phyloP scores from a whole-genome alignment of 2,329 filamentous ascomycete genomes.

The Parastagonospora avenae region DNA sequence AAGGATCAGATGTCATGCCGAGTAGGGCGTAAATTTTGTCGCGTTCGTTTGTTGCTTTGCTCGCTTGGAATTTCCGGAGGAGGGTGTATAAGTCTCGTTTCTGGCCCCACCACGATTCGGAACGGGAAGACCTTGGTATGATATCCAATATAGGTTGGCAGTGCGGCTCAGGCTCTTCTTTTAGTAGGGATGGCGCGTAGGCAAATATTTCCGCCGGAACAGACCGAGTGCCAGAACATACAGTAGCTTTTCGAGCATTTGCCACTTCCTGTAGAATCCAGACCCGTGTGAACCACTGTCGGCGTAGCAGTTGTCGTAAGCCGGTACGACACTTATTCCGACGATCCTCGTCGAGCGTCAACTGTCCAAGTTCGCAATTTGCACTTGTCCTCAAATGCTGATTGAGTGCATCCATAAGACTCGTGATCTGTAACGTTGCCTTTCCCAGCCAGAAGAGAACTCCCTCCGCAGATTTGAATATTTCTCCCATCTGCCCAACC shows the following conservation, averaged over 20 bases:
- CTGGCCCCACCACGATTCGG: slow-evolving; percentile 21
- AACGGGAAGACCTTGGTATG: slow-evolving; percentile 14
- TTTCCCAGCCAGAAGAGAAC: slow-evolving; percentile 11
- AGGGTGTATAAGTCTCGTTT: slow-evolving; percentile 14
- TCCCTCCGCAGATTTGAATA: slow-evolving; percentile 4
- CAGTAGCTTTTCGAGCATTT: slow-evolving; percentile 8
- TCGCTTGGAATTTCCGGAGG: slow-evolving; percentile 13
- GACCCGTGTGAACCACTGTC: slow-evolving; percentile 11
- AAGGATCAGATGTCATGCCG: slow-evolving; percentile 19
- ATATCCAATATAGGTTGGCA: slow-evolving; percentile 23
- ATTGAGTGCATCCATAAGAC: slow-evolving; percentile 12
- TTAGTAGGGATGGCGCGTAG: slow-evolving; percentile 10
- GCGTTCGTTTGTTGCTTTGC: slow-evolving; percentile 16
- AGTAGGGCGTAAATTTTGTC: slow-evolving; percentile 24
- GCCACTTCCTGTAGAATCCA: slow-evolving; percentile 24
- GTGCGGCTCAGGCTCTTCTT: slow-evolving; percentile 5
- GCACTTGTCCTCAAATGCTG: too few species aligned
- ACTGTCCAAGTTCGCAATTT: too few species aligned
- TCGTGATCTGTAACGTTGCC: not conserved
- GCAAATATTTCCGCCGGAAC: slow-evolving; percentile 13
- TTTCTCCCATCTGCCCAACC: slow-evolving; percentile 9
- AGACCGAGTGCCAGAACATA: slow-evolving; percentile 12
- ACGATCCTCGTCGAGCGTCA: not conserved
- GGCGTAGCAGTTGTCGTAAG: slow-evolving; percentile 6
- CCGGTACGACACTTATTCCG: slow-evolving; percentile 1